Percentiles rank a stretch among this genome's conserved stretches.
These are phyloP conservation scores for Cantharellus anzutake DNA, from an alignment of 768 basidiomycete species.

Conservation along the genomic window DNA sequence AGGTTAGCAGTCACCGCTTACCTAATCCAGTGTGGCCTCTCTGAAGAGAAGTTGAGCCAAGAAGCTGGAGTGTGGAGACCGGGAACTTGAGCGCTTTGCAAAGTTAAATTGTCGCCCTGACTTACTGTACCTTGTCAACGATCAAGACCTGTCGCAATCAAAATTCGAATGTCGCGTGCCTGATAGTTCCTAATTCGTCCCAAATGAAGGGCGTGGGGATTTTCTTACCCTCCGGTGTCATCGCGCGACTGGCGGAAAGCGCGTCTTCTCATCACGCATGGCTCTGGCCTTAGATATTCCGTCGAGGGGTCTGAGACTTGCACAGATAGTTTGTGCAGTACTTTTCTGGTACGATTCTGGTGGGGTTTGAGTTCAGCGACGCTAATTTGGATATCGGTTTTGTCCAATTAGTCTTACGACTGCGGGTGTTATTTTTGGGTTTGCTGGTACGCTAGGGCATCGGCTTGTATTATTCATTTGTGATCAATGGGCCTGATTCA, in stretches of 20 bases:
- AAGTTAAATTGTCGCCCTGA: too few relatives aligned
- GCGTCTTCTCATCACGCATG: background rate
- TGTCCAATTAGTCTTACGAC: slow-evolving; percentile 10
- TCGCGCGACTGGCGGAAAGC: too few relatives aligned
- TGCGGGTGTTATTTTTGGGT: slow-evolving; percentile 19
- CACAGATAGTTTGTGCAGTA: slow-evolving; percentile 6
- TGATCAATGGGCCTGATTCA: background rate
- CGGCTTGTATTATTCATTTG: background rate
- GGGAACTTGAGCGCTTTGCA: too few relatives aligned
- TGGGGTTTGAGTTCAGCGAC: background rate
- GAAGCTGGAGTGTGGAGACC: too few relatives aligned
- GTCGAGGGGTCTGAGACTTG: background rate
- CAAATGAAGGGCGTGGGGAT: background rate
- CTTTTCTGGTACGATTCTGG: slow-evolving; percentile 8
- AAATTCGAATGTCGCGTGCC: background rate
- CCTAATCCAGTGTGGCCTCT: too few relatives aligned
- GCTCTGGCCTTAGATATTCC: background rate
- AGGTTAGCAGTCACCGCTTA: too few relatives aligned
- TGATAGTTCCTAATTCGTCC: background rate
- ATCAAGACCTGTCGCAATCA: too few relatives aligned
- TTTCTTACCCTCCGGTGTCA: background rate
- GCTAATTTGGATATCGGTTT: background rate
- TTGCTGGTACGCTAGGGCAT: slow-evolving; percentile 7
- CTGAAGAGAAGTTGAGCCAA: too few relatives aligned
- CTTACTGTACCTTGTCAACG: too few relatives aligned